Evolutionary conservation across 2,329 filamentous ascomycete genomes (phyloP).

Genomic region (Aspergillus caelatus): DNA sequence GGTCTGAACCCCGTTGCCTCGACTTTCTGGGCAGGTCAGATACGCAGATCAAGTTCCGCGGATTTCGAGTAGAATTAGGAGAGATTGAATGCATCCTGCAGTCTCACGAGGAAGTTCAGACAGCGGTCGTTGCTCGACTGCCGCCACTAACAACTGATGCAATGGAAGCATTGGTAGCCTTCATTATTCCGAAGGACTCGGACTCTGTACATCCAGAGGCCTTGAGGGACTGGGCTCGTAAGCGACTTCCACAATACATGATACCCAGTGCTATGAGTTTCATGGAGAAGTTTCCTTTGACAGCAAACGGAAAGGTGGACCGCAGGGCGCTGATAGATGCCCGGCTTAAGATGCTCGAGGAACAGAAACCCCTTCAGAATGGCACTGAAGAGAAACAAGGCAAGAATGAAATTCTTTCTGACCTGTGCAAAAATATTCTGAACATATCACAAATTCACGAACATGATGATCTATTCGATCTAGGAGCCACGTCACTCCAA

Average conservation of each 20-base stretch:
- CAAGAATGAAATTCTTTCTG: not conserved
- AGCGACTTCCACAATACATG: constrained; percentile 69
- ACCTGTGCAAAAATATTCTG: constrained; percentile 4
- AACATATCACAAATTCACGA: not conserved
- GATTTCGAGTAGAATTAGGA: constrained; percentile 84
- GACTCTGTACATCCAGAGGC: constrained; percentile 45
- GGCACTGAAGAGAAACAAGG: not conserved
- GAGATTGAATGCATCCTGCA: constrained; percentile 77
- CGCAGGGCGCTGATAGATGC: constrained; percentile 18
- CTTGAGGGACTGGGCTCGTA: constrained; percentile 65
- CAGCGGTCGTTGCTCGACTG: constrained; percentile 2
- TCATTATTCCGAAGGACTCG: not conserved
- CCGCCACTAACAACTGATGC: not conserved
- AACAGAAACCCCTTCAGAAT: not conserved
- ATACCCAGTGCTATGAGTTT: constrained; percentile 66
- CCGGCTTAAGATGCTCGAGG: not conserved
- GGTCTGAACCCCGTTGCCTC: constrained; percentile 79
- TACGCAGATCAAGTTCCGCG: constrained; percentile 84
- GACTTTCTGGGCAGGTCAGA: constrained; percentile 74
- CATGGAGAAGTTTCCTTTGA: constrained; percentile 67
- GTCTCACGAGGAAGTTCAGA: not conserved
- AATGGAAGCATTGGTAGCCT: constrained; percentile 1
- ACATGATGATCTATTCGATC: constrained; percentile 9
- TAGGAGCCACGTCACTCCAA: constrained; percentile 11
- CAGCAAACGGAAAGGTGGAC: constrained; percentile 70